A percentile compares a stretch with the other conserved stretches of the same genome.
Conservation (phyloP, 1,284 basidiomycete genomes). For the Rhodotorula sp. region DNA sequence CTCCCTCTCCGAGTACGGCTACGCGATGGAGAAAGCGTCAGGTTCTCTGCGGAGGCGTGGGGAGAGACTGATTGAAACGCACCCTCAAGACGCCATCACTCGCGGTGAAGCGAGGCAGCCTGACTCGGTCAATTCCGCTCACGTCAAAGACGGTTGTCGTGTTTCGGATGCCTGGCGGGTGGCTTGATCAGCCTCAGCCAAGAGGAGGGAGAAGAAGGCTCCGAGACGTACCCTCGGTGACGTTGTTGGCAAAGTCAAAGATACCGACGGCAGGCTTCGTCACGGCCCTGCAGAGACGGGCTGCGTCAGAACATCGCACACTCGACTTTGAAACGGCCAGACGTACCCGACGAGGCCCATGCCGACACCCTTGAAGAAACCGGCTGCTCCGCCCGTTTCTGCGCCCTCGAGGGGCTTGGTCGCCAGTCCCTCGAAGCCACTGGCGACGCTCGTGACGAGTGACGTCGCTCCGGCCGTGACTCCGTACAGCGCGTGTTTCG, state of each 20-base stretch:
- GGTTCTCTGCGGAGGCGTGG: no score
- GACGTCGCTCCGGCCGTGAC: slow-evolving; percentile 92
- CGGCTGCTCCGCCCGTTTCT: slow-evolving; percentile 86
- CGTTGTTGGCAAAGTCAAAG: slow-evolving; percentile 92
- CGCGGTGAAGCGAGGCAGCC: slow-evolving; percentile 84
- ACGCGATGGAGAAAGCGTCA: slow-evolving; percentile 1
- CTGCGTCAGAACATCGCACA: not conserved
- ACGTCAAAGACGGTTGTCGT: slow-evolving; percentile 98
- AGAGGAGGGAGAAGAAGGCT: not conserved
- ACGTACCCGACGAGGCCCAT: slow-evolving; percentile 90
- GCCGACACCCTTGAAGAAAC: slow-evolving; percentile 97
- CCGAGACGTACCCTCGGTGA: slow-evolving; percentile 67
- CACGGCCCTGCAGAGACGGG: slow-evolving; percentile 61
- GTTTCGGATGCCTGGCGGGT: slow-evolving; percentile 76
- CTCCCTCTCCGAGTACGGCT: slow-evolving; percentile 86
- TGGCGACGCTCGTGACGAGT: slow-evolving; percentile 88
- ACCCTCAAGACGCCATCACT: slow-evolving; percentile 81
- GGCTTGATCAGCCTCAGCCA: no score
- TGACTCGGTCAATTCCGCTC: slow-evolving; percentile 81
- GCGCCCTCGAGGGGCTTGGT: slow-evolving; percentile 92
- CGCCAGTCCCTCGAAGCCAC: slow-evolving; percentile 92
- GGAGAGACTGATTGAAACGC: slow-evolving; percentile 46
- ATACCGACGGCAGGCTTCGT: slow-evolving; percentile 97
- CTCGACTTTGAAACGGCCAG: not conserved
- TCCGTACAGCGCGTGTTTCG: slow-evolving; percentile 95